Conservation (phyloP, 2,329 filamentous ascomycete species). For the Fusarium napiforme region DNA sequence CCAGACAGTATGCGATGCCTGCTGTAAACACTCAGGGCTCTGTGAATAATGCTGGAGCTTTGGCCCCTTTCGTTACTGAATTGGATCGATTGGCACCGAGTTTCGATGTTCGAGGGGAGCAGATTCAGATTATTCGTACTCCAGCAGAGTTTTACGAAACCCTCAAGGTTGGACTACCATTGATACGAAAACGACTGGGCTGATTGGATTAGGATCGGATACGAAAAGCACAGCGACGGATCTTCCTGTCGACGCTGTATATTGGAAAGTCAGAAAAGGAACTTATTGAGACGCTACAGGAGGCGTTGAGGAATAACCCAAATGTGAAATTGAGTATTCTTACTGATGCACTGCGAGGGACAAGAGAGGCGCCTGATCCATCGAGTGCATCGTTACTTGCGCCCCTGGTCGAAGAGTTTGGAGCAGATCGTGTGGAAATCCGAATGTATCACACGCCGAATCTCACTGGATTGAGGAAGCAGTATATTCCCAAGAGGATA, state of each 20-base stretch:
- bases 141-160: slow-evolving; percentile 92
- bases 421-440: slow-evolving; percentile 84
- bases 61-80: slow-evolving; percentile 72
- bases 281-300: slow-evolving; percentile 80
- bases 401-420: slow-evolving; percentile 86
- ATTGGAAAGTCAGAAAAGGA: slow-evolving; percentile 95
- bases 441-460: slow-evolving; percentile 99
- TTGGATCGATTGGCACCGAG: slow-evolving; percentile 90
- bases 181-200: not conserved
- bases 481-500: slow-evolving; percentile 84
- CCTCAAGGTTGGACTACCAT: slow-evolving; percentile 72
- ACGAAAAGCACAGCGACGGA: slow-evolving; percentile 76
- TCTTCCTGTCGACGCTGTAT: slow-evolving; percentile 96
- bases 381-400: slow-evolving; percentile 90
- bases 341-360: slow-evolving; percentile 91
- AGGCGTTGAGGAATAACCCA: slow-evolving; percentile 79
- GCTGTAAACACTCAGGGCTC: slow-evolving; percentile 38
- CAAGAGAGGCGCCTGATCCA: slow-evolving; percentile 84
- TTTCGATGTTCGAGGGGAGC: slow-evolving; percentile 84
- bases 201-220: slow-evolving; percentile 75
- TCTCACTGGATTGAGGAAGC: slow-evolving; percentile 85
- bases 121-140: slow-evolving; percentile 81
- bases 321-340: slow-evolving; percentile 86
- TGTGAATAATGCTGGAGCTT: slow-evolving; percentile 49
- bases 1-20: slow-evolving; percentile 55